Evolutionary conservation across 192 early-diverging fungal species (phyloP).

Genomic region (Linnemannia hyalina): DNA sequence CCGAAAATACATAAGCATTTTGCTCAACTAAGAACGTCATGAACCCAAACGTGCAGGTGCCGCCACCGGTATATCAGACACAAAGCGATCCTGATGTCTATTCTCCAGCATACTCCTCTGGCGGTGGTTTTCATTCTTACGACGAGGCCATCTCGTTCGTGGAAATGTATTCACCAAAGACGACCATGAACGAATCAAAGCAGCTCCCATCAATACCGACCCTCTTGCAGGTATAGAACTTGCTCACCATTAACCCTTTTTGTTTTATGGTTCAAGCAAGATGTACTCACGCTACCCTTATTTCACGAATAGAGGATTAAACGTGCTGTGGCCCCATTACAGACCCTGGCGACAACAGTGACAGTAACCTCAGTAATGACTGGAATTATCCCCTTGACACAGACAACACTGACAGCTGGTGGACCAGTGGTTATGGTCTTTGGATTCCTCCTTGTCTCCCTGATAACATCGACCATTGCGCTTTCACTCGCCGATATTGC

Average conservation of each 20-base stretch:
- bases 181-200: constrained; percentile 13
- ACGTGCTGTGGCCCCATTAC: constrained; percentile 10
- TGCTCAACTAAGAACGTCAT: neutral
- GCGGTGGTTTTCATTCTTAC: constrained; percentile 14
- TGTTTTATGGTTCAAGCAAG: neutral
- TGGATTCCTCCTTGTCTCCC: constrained; percentile 25
- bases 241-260: neutral
- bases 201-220: neutral
- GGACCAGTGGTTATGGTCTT: constrained; percentile 36
- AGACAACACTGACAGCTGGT: constrained; percentile 17
- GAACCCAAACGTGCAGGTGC: neutral
- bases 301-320: constrained; percentile 6
- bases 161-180: constrained; percentile 27
- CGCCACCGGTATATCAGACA: neutral
- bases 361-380: constrained; percentile 31
- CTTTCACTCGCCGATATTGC: constrained; percentile 42
- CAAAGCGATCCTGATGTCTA: neutral
- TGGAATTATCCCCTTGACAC: constrained; percentile 33
- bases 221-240: neutral
- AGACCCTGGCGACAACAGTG: constrained; percentile 18
- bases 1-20: too few species aligned
- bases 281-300: neutral
- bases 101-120: neutral
- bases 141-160: constrained; percentile 34
- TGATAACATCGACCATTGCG: constrained; percentile 24